Percentiles rank a stretch among this genome's conserved stretches.
Evolutionary conservation across 2,329 filamentous ascomycete genomes (phyloP).

Genomic region (Claviceps sp.): DNA sequence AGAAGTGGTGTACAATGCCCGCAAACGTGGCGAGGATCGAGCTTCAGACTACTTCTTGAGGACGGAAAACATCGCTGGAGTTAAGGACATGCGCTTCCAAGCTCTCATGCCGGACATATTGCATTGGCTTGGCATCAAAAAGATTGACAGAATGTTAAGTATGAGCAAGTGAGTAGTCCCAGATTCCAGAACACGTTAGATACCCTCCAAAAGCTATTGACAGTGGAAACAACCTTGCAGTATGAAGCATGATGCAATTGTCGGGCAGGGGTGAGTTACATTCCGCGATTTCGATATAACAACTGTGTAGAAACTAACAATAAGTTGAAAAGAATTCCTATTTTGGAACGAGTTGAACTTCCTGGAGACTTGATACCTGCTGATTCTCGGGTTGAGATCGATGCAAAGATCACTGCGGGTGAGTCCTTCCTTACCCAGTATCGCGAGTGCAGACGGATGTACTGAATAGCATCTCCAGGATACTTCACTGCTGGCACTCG

Average conservation of each 20-base stretch:
- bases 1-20: conserved; percentile 58
- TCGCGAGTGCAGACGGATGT: neutral
- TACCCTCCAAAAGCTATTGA: neutral
- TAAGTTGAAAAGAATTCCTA: conserved; percentile 50
- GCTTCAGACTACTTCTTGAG: conserved; percentile 92
- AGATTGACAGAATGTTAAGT: conserved; percentile 96
- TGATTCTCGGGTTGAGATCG: conserved; percentile 95
- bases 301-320: neutral
- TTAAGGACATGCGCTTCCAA: conserved; percentile 96
- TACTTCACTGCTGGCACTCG: conserved; percentile 81
- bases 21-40: conserved; percentile 64
- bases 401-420: conserved; percentile 95
- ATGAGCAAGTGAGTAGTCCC: conserved; percentile 71
- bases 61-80: conserved; percentile 96
- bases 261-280: conserved; percentile 51
- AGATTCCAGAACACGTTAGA: neutral
- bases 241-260: conserved; percentile 86
- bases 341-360: conserved; percentile 79
- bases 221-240: conserved; percentile 25
- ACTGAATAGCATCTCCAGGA: conserved; percentile 24
- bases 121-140: conserved; percentile 95
- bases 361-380: conserved; percentile 88
- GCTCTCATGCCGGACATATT: conserved; percentile 95
- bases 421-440: conserved; percentile 19
- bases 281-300: neutral